These are phyloP conservation scores for Diaporthe aspalathi DNA, from an alignment of 2,329 filamentous ascomycete genomes.

Conservation along the genomic window DNA sequence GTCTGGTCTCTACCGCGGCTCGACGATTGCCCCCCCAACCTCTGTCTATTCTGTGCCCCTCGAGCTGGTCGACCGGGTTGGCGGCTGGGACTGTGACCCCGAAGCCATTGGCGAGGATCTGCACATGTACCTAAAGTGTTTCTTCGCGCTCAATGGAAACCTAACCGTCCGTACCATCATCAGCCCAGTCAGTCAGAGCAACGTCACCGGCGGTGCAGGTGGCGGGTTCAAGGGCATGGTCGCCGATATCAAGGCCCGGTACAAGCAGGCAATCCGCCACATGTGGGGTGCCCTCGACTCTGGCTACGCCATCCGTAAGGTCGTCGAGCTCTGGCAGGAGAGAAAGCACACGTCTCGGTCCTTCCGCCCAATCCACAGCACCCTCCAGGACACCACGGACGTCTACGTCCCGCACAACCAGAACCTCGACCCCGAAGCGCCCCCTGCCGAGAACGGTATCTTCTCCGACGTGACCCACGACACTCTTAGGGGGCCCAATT, in stretches of 20 bases:
- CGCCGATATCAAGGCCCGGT: constrained; percentile 72
- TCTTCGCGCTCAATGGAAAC: constrained; percentile 79
- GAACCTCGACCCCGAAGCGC: constrained; percentile 52
- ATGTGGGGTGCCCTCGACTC: constrained; percentile 82
- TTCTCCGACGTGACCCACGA: constrained; percentile 67
- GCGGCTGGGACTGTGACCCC: constrained; percentile 77
- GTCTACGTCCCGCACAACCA: constrained; percentile 60
- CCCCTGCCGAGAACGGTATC: constrained; percentile 60
- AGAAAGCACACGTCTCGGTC: constrained; percentile 66
- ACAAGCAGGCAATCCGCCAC: constrained; percentile 78
- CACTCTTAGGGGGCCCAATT: constrained; percentile 63
- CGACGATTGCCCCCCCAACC: constrained; percentile 75
- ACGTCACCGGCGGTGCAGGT: constrained; percentile 71
- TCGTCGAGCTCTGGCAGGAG: constrained; percentile 67
- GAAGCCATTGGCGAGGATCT: constrained; percentile 81
- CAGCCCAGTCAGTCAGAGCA: constrained; percentile 78
- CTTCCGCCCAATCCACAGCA: constrained; percentile 67
- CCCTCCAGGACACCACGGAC: constrained; percentile 58
- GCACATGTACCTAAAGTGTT: constrained; percentile 84
- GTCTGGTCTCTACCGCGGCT: constrained; percentile 74
- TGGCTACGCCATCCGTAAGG: constrained; percentile 71
- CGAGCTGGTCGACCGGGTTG: constrained; percentile 73
- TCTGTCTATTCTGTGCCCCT: constrained; percentile 80
- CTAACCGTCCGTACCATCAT: constrained; percentile 72
- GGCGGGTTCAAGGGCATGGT: constrained; percentile 64